phyloP scores from a whole-genome alignment of 225 moss, liverwort and hornwort genomes.

The Thuidium tamariscinum region DNA sequence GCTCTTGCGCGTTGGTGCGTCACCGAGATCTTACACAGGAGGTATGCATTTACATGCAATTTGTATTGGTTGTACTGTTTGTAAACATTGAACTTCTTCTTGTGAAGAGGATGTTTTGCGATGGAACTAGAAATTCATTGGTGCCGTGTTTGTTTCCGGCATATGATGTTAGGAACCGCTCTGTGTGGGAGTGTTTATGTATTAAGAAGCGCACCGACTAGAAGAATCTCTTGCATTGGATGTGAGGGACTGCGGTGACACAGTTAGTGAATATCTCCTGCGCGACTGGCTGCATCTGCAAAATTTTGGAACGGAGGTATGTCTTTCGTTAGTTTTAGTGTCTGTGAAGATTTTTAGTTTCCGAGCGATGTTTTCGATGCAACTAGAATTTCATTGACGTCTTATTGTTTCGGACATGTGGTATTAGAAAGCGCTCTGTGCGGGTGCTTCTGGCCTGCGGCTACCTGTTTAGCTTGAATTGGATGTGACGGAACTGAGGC shows the following conservation, averaged over 20 bases:
- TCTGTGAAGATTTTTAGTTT: background rate
- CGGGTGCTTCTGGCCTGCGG: background rate
- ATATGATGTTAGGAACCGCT: background rate
- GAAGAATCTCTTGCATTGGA: background rate
- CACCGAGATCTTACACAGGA: background rate
- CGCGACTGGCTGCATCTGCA: background rate
- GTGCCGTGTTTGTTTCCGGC: background rate
- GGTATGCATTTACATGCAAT: background rate
- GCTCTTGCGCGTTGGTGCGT: background rate
- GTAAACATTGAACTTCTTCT: background rate
- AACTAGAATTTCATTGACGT: background rate
- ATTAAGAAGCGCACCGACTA: background rate
- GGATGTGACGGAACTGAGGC: background rate
- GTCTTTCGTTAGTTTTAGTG: background rate
- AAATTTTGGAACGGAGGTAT: background rate
- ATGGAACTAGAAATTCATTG: background rate
- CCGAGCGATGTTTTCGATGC: background rate
- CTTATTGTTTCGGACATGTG: background rate
- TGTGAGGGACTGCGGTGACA: background rate
- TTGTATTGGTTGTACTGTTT: background rate
- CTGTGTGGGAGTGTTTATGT: background rate
- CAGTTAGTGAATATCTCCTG: background rate
- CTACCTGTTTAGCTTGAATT: background rate
- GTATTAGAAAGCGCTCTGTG: background rate
- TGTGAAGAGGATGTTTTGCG: background rate